phyloP scores from a whole-genome alignment of 169 alveolate genomes.

The Cryptosporidium sp. region DNA sequence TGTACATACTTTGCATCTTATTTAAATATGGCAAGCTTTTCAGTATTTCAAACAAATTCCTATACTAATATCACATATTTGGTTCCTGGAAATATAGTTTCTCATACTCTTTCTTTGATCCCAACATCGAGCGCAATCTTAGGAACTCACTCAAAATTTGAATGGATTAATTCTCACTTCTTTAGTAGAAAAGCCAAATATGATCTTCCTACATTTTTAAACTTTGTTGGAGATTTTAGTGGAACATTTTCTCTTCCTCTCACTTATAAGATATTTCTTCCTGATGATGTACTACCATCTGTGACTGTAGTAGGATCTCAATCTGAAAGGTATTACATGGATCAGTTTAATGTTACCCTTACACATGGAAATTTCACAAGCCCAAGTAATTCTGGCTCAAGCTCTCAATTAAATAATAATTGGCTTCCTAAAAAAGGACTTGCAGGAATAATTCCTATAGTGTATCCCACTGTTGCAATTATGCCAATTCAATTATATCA shows the following conservation, averaged over 20 bases:
- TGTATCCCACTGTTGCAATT: constrained; percentile 33
- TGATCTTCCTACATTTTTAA: constrained; percentile 43
- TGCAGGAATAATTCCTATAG: constrained; percentile 60
- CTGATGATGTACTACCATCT: constrained; percentile 59
- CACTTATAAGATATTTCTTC: constrained; percentile 55
- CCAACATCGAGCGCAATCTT: constrained; percentile 65
- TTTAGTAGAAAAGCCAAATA: constrained; percentile 23
- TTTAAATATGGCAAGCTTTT: constrained; percentile 62
- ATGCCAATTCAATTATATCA: constrained; percentile 45
- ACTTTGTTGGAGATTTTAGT: constrained; percentile 45
- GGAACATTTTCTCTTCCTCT: constrained; percentile 72
- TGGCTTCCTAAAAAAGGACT: constrained; percentile 20
- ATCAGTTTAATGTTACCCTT: constrained; percentile 56
- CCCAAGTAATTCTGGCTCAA: background rate
- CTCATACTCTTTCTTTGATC: constrained; percentile 55
- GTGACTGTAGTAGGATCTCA: constrained; percentile 22
- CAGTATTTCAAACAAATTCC: constrained; percentile 60
- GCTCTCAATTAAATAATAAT: background rate
- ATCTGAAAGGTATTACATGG: constrained; percentile 16
- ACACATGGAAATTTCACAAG: constrained; percentile 60
- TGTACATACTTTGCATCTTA: constrained; percentile 67
- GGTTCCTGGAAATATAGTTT: constrained; percentile 56
- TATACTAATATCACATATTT: constrained; percentile 48
- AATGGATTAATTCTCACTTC: constrained; percentile 59
- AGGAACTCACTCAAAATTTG: constrained; percentile 27